Base-by-base conservation (phyloP, 352 stramenopile genomes). In the Phytophthora europaea region DNA sequence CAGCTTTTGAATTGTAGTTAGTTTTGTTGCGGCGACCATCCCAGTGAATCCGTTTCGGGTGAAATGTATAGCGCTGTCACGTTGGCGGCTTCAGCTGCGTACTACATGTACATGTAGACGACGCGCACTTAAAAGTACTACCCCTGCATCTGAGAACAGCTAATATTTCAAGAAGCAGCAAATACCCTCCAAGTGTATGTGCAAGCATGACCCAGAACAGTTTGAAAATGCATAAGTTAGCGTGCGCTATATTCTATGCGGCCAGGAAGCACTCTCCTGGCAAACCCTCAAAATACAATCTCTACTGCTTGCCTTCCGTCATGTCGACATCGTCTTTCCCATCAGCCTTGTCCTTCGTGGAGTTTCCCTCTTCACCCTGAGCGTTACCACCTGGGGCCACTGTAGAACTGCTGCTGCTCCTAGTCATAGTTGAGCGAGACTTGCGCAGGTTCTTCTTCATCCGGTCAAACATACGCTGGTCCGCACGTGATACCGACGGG, bases 391-490 rank as follows among this genome's bases (percentile, higher is more conserved):
- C 38, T 22, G 54, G 23, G 9, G 28, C 33, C 26, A 56, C 60
- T 4, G 55, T 56, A n/a, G 43, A 56, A 10, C 20, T 59, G 20
- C 28, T 76, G 31, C 28, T 56, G 50, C 22, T 76, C 57, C 43
- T 59, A 31, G 65, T 66, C 70, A 88, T 80, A 2, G 43, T 56
- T 43, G 69, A 81, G 16, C 89, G 86, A 31, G 87, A 86, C 63
- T 88, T 90, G 28, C 90, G 85, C 72, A 96, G 56, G 52, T 95
- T 95, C 72, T 94, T 92, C 80, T 95, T 95, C 90, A 96, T 96
- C 50, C 90, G 90, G 60, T 96, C 88, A 79, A 95, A 96, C 75
- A 96, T 83, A 28, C 89, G 89, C 72, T 96, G 90, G 36, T 96
- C 89, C 2, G 90, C 84, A 61, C 85, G 84, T 22, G 88, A 95